Evolutionary conservation across 176 grass and related monocot species (phyloP).

Genomic region (Rhipidocladum racemiflorum): DNA sequence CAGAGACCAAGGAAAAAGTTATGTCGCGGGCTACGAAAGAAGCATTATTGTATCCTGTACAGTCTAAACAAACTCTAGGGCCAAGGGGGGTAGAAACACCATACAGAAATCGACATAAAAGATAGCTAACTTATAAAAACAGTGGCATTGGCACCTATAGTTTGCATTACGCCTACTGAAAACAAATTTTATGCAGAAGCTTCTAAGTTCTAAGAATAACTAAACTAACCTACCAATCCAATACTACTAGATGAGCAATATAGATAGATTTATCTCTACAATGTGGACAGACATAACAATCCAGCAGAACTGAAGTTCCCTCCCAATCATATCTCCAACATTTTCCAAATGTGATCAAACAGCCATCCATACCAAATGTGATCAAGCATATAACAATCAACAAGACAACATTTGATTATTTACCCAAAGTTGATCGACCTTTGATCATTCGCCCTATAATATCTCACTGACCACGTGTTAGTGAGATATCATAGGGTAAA

Average conservation of each 20-base stretch:
- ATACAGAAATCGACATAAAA: neutral
- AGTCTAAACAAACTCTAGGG: neutral
- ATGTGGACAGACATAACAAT: neutral
- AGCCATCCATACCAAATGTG: neutral
- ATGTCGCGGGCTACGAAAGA: too few relatives aligned
- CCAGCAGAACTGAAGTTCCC: too few relatives aligned
- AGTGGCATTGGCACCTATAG: neutral
- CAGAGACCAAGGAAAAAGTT: too few relatives aligned
- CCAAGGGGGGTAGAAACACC: neutral
- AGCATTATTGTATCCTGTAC: too few relatives aligned
- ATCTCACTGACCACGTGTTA: too few relatives aligned
- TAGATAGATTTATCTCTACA: neutral
- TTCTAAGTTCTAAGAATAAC: neutral
- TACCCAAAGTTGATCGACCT: too few relatives aligned
- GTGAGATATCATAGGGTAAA: too few relatives aligned
- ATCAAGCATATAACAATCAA: neutral
- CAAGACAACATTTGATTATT: too few relatives aligned
- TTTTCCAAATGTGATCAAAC: too few relatives aligned
- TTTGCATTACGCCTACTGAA: neutral
- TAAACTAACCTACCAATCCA: neutral
- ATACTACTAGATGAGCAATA: neutral
- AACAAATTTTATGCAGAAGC: neutral
- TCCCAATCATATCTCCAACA: too few relatives aligned
- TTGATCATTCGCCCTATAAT: too few relatives aligned
- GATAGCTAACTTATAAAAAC: neutral